Percentiles rank a stretch among this genome's conserved stretches.
Evolutionary conservation across 257 asterid species (phyloP).

Genomic region (Gentiana straminea): DNA sequence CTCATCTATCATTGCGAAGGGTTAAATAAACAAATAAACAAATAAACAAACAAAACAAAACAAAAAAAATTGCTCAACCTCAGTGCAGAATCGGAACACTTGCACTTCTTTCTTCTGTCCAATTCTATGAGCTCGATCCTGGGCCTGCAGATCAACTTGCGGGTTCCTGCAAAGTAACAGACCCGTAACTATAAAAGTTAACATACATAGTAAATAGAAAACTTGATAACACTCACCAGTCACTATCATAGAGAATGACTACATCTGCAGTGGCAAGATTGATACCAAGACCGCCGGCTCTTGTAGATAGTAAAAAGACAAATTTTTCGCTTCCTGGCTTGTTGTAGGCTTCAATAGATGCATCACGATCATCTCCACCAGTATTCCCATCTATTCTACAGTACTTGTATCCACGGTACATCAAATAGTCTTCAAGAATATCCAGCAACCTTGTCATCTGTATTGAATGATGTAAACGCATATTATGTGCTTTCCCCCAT

Average conservation of each 20-base stretch:
- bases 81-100: conserved; percentile 98
- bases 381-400: conserved; percentile 99
- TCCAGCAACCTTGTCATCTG: conserved; percentile 98
- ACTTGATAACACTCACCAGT: conserved; percentile 46
- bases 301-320: conserved; percentile 83
- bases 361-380: conserved; percentile 99
- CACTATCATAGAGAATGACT: conserved; percentile 97
- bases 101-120: conserved; percentile 99
- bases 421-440: conserved; percentile 92
- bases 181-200: too few species aligned
- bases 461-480: conserved; percentile 14
- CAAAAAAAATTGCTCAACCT: conserved; percentile 33
- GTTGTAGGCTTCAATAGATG: conserved; percentile 86
- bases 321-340: conserved; percentile 94
- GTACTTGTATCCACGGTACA: conserved; percentile 77
- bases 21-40: too few species aligned
- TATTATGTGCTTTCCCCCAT: not conserved
- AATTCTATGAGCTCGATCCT: conserved; percentile 99
- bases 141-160: conserved; percentile 98
- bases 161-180: conserved; percentile 61
- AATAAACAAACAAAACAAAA: too few species aligned
- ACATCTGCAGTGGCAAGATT: conserved; percentile 99
- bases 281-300: conserved; percentile 99
- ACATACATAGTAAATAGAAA: too few species aligned
- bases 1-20: too few species aligned